These are phyloP conservation scores for Hymenochaete sp. DNA, from an alignment of 1,284 basidiomycete species.

Conservation along the genomic window DNA sequence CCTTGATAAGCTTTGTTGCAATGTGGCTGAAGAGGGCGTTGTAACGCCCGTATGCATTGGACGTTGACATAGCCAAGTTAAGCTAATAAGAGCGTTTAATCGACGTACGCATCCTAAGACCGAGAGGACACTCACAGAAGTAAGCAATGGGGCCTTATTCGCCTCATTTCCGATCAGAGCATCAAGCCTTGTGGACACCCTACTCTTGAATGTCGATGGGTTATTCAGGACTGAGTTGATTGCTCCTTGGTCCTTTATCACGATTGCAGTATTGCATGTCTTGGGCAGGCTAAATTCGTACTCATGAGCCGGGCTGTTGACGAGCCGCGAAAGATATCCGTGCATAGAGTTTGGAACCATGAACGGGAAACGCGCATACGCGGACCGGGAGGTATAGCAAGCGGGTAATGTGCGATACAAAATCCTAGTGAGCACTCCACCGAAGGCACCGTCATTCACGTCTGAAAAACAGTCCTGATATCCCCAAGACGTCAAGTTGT, in stretches of 20 bases:
- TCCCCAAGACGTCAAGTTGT: slow-evolving; percentile 70
- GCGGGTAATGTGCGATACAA: slow-evolving; percentile 63
- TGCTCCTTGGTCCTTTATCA: slow-evolving; percentile 26
- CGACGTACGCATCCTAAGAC: slow-evolving; percentile 1
- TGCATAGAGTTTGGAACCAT: slow-evolving; percentile 42
- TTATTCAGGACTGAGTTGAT: slow-evolving; percentile 31
- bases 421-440: slow-evolving; percentile 64
- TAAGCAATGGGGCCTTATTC: slow-evolving; percentile 12
- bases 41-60: slow-evolving; percentile 17
- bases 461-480: slow-evolving; percentile 62
- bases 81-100: slow-evolving; percentile 5
- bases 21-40: slow-evolving; percentile 32
- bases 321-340: slow-evolving; percentile 26
- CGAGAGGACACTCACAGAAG: slow-evolving; percentile 15
- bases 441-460: slow-evolving; percentile 57
- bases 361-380: slow-evolving; percentile 61
- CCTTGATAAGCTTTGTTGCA: slow-evolving; percentile 31
- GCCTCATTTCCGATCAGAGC: slow-evolving; percentile 20
- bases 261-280: slow-evolving; percentile 23
- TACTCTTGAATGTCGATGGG: slow-evolving; percentile 25
- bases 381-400: slow-evolving; percentile 51
- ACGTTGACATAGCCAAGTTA: too few species aligned
- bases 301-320: slow-evolving; percentile 28
- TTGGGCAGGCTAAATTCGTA: slow-evolving; percentile 42
- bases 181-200: slow-evolving; percentile 26